Percentiles rank a stretch among this genome's conserved stretches.
These are phyloP conservation scores for Streptanthus diversifolius DNA, from an alignment of 345 rosid species.

Conservation along the genomic window DNA sequence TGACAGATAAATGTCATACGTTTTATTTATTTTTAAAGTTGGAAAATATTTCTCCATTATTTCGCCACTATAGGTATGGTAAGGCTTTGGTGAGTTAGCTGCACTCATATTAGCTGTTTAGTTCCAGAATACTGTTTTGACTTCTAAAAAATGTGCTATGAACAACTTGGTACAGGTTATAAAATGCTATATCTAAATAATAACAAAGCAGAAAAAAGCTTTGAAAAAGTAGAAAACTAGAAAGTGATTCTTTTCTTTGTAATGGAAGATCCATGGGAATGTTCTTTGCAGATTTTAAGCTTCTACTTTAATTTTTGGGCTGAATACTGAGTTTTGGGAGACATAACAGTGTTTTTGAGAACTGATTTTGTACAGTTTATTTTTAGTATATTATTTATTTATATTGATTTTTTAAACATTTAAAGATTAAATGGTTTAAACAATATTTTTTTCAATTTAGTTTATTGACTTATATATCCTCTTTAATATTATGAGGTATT, in stretches of 20 bases:
- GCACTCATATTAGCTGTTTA: neutral
- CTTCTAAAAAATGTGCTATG: neutral
- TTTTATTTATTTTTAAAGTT: neutral
- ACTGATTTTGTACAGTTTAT: neutral
- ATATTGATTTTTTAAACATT: too few species aligned
- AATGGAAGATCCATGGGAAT: constrained; percentile 9
- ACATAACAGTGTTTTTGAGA: neutral
- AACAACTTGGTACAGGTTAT: neutral
- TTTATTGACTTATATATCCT: too few species aligned
- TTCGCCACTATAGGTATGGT: neutral
- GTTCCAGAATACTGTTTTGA: neutral
- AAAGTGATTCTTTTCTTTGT: neutral
- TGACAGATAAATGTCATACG: neutral
- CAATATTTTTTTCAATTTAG: too few species aligned
- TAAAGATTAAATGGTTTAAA: too few species aligned
- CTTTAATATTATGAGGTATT: too few species aligned
- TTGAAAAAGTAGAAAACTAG: neutral
- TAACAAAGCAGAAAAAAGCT: neutral
- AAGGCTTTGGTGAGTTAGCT: neutral
- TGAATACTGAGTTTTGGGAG: neutral
- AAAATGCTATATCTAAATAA: neutral
- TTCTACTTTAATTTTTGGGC: neutral
- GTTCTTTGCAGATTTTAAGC: neutral
- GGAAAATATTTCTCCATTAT: neutral
- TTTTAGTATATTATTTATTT: neutral